Conservation (phyloP, 768 basidiomycete genomes). For the Psilocybe azurescens region DNA sequence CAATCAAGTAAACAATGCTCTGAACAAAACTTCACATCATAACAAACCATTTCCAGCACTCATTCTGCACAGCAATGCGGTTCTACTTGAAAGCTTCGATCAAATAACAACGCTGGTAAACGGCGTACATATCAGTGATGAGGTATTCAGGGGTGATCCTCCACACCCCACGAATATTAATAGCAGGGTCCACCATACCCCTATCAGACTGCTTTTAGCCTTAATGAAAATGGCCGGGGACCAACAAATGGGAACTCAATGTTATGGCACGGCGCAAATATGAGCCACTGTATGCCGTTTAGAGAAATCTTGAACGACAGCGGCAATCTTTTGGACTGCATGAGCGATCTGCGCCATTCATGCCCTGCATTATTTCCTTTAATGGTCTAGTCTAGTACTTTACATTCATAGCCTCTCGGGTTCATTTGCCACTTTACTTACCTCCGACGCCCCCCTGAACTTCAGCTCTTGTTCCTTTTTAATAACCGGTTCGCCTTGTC, state of each 20-base stretch:
- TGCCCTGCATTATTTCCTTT: neutral
- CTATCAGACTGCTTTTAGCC: neutral
- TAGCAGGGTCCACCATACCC: neutral
- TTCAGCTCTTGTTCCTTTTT: neutral
- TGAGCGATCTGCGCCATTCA: too few relatives aligned
- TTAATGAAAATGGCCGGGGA: neutral
- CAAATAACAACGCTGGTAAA: too few relatives aligned
- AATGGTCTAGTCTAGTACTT: neutral
- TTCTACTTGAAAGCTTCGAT: too few relatives aligned
- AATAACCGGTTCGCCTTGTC: neutral
- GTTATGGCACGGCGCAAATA: neutral
- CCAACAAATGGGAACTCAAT: neutral
- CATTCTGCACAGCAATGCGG: too few relatives aligned
- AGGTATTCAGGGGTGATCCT: neutral
- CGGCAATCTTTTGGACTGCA: neutral
- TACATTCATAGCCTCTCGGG: neutral
- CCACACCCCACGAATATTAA: neutral
- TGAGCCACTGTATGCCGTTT: neutral
- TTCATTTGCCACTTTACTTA: neutral
- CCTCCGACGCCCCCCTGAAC: neutral
- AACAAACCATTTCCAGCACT: too few relatives aligned
- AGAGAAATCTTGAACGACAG: neutral
- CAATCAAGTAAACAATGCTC: too few relatives aligned
- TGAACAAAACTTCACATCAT: too few relatives aligned
- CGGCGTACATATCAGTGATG: too few relatives aligned